Percentiles rank a stretch among this genome's conserved stretches.
phyloP scores from a whole-genome alignment of 169 alveolate genomes.

The Perkinsus olseni region DNA sequence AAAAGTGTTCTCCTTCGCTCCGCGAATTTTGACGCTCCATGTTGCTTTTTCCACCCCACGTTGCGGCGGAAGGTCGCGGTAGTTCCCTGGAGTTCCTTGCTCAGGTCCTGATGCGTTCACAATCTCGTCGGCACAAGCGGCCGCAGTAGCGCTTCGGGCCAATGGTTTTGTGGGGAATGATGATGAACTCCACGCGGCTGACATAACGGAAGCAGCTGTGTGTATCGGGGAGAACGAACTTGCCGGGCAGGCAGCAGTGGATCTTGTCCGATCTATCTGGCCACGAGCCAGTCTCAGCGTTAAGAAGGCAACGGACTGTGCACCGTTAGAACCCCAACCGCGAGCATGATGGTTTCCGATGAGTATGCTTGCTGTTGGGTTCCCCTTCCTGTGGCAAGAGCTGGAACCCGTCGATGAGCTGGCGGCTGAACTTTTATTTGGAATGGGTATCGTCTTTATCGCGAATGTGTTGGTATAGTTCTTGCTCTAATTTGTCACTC shows the following conservation, averaged over 20 bases:
- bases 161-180: background rate
- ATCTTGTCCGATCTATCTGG: background rate
- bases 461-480: too few relatives aligned
- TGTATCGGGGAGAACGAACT: background rate
- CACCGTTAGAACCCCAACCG: background rate
- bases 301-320: background rate
- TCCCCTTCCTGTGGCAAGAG: too few relatives aligned
- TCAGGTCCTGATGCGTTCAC: background rate
- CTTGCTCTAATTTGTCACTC: background rate
- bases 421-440: too few relatives aligned
- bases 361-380: background rate
- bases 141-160: background rate
- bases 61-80: background rate
- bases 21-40: too few relatives aligned
- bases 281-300: background rate
- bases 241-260: background rate
- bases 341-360: background rate
- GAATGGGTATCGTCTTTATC: too few relatives aligned
- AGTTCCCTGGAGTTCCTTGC: background rate
- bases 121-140: background rate
- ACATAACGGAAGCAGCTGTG: background rate
- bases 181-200: background rate
- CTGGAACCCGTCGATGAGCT: too few relatives aligned
- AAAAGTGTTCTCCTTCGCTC: too few relatives aligned
- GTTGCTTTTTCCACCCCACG: too few relatives aligned